Evolutionary conservation across 805 yeast species (phyloP), one percentile per base, ranked within the genome.

Genomic region (Yarrowia porcina): DNA sequence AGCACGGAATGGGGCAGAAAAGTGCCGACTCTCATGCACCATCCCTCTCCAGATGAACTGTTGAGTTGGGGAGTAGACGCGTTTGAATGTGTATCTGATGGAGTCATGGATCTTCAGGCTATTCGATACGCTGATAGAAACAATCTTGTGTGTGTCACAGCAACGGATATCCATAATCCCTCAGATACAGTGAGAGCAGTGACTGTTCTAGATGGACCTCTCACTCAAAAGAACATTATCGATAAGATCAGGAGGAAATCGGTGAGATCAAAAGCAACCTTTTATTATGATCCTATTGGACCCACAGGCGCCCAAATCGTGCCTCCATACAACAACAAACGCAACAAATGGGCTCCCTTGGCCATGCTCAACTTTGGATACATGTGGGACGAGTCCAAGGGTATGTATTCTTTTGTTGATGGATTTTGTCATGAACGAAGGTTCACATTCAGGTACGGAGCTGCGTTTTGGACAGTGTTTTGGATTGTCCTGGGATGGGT

Each of bases 371-470:
- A 68, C 44, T 64, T 68, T 50, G 41, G 67, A n/a, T 67, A 56
- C 35, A 45, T 68, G 32, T 68, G 68, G 68, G 52, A 61, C 15
- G 70, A 68, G 52, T 25, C 38, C 25, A 65, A 61, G 30, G 70
- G 70, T 28, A 66, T 68, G 68, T 68, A 68, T 59, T 66, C 69
- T n/a, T 68, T 68, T 61, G 68, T 66, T 7, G 59, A 63, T 21
- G 69, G 67, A 4, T 68, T 68, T 52, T 68, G 70, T 41, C 70
- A 68, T 36, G 54, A 66, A 17, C 41, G 47, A 12, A 41, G n/a
- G 21, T 68, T 67, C 50, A 45, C 50, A 10, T 62, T 68, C 61
- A 35, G 68, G 11, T 62, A 35, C 18, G n/a, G 42, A 17, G 39
- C 67, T 4, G 66, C 56, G 8, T 23, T 49, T 20, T 56, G 64